Conservation (phyloP, 2,329 filamentous ascomycete genomes). For the Cladosporium oxysporum region DNA sequence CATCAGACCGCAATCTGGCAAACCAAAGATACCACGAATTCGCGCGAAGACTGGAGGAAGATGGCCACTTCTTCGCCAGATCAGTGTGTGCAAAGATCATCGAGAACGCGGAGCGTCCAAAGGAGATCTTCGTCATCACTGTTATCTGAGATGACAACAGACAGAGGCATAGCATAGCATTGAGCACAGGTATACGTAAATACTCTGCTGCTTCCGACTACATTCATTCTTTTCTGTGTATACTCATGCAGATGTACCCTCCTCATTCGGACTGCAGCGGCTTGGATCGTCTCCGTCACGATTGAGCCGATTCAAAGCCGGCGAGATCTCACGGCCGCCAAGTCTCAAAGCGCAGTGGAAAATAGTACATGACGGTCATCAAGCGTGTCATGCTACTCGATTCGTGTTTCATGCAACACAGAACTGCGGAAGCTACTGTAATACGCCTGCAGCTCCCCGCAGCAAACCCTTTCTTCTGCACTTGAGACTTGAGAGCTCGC, state of each 20-base stretch:
- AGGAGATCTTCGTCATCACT: background rate
- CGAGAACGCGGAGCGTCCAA: background rate
- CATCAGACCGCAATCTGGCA: background rate
- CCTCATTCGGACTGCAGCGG: too few relatives aligned
- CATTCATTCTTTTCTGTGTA: too few relatives aligned
- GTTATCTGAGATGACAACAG: background rate
- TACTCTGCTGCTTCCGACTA: too few relatives aligned
- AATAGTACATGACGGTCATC: background rate
- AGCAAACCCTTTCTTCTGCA: background rate
- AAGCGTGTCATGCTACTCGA: background rate
- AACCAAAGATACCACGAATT: background rate
- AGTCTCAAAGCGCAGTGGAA: background rate
- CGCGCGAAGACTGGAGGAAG: background rate
- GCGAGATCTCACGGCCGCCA: too few relatives aligned
- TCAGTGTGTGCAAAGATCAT: background rate
- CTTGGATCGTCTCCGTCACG: background rate
- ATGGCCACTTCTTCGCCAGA: background rate
- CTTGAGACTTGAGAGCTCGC: too few relatives aligned
- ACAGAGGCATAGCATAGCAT: background rate
- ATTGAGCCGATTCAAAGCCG: too few relatives aligned
- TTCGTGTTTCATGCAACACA: background rate
- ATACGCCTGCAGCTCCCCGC: background rate
- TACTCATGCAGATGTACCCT: background rate
- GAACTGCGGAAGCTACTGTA: background rate
- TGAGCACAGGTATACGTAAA: background rate